Percentiles rank a stretch among this genome's conserved stretches.
These are phyloP conservation scores for Centella asiatica DNA, from an alignment of 129 eudicot genomes.

Conservation along the genomic window DNA sequence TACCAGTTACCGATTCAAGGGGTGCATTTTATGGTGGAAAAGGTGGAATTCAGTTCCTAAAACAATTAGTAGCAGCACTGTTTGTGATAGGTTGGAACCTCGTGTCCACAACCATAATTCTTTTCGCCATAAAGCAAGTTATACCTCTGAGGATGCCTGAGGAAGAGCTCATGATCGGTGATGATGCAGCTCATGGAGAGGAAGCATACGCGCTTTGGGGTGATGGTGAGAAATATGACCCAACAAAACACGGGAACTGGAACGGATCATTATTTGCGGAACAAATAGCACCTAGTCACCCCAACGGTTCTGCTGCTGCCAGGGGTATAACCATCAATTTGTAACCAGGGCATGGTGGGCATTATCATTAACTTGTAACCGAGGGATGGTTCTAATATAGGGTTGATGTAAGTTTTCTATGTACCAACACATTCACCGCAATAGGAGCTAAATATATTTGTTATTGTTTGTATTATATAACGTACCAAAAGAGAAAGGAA, in stretches of 20 bases:
- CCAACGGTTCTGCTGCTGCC: constrained; percentile 31
- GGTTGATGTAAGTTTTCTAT: neutral
- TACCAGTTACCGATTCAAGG: constrained; percentile 46
- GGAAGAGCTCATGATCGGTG: constrained; percentile 62
- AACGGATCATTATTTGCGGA: constrained; percentile 23
- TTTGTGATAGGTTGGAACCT: constrained; percentile 72
- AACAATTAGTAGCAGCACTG: constrained; percentile 65
- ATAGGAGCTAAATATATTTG: neutral
- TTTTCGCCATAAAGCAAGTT: constrained; percentile 32
- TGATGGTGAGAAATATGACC: constrained; percentile 70
- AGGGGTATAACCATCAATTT: constrained; percentile 63
- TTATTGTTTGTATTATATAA: neutral
- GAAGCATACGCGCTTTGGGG: constrained; percentile 89
- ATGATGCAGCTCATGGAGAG: constrained; percentile 81
- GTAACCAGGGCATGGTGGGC: constrained; percentile 24
- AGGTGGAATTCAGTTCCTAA: constrained; percentile 47
- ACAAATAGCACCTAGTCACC: constrained; percentile 31
- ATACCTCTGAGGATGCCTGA: constrained; percentile 73
- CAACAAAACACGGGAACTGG: constrained; percentile 43
- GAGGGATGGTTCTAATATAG: neutral
- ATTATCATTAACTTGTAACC: constrained; percentile 47
- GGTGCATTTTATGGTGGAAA: constrained; percentile 68
- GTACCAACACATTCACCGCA: neutral
- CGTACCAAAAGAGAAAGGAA: neutral
- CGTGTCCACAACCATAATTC: constrained; percentile 49